Base-by-base conservation (phyloP, 768 basidiomycete genomes). In the Russula abietina region DNA sequence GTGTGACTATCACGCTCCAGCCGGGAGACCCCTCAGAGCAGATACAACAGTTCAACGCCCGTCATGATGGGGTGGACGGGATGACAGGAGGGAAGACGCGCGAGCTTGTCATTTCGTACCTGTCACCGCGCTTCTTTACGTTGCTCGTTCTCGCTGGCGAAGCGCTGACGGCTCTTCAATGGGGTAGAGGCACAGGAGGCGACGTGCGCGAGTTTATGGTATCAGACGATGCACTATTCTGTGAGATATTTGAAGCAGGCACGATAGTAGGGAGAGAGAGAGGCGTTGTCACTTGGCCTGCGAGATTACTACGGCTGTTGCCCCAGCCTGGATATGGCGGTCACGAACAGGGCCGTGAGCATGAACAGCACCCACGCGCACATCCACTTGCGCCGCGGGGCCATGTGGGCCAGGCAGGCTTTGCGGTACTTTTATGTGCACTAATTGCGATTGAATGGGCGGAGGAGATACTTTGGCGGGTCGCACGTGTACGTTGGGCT, bases 41-140 rank as follows among this genome's bases (percentile, higher is more conserved):
- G 14, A 30, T 6, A 16, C 51, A 54, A 43, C 30, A 5, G 11
- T 48, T 50, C 26, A 10, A 8, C 2, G 4, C 9, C 4, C 2
- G 22, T 49, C 33, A 16, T 33, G 14, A 6, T 7, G n/a, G 5
- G 14, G 16, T 1, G n/a, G 46, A 36, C 17, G 9, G 33, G 45
- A 14, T 16, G 32, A 46, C 22, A 22, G 8, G 26, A 10, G 24
- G 32, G 14, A 16, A 9, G 19, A 7, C 10, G 22, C n/a, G 41
- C 22, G 39, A 52, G 12, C 17, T 60, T 9, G 41, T 53, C 3
- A 76, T 83, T 51, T 71, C 72, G 10, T 79, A 81, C 66, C 76
- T 78, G 17, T 75, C 81, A 1, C 74, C 80, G 2, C 74, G 75
- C 16, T 71, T 84, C 66, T 83, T 83, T 70, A 79, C 78, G 12